A percentile compares a stretch with the other conserved stretches of the same genome.
Evolutionary conservation across 1,139 yeast genomes (phyloP).

Genomic region (Taphrina flavorubra): DNA sequence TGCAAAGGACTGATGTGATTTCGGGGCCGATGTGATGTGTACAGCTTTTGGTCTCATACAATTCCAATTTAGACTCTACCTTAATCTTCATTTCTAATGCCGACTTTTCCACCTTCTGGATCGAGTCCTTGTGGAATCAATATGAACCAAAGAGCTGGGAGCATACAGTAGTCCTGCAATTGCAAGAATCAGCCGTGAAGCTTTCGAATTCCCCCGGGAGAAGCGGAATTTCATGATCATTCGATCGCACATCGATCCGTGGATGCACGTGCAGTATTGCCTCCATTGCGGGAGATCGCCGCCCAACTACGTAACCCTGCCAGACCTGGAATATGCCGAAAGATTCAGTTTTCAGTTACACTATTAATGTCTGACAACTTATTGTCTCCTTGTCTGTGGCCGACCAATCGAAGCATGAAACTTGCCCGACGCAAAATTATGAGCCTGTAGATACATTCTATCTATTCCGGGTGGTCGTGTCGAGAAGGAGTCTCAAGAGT

Average conservation of each 20-base stretch:
- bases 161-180: too few relatives aligned
- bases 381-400: too few relatives aligned
- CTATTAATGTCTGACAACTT: too few relatives aligned
- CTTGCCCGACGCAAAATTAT: too few relatives aligned
- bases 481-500: neutral
- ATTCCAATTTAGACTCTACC: neutral
- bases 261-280: neutral
- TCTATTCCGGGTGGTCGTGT: too few relatives aligned
- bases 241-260: neutral
- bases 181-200: too few relatives aligned
- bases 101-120: neutral
- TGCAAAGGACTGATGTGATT: too few relatives aligned
- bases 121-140: too few relatives aligned
- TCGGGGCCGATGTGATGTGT: neutral
- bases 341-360: neutral
- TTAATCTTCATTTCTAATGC: neutral
- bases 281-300: slow-evolving; percentile 1
- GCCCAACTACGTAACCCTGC: slow-evolving; percentile 1
- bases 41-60: neutral
- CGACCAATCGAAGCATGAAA: too few relatives aligned
- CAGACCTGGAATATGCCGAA: neutral
- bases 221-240: neutral
- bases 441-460: too few relatives aligned
- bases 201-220: neutral
- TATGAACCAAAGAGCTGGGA: too few relatives aligned